Percentiles rank a stretch among this genome's conserved stretches.
These are phyloP conservation scores for Trypanosomatidae sp. DNA, from an alignment of 208 protist species.

Conservation along the genomic window DNA sequence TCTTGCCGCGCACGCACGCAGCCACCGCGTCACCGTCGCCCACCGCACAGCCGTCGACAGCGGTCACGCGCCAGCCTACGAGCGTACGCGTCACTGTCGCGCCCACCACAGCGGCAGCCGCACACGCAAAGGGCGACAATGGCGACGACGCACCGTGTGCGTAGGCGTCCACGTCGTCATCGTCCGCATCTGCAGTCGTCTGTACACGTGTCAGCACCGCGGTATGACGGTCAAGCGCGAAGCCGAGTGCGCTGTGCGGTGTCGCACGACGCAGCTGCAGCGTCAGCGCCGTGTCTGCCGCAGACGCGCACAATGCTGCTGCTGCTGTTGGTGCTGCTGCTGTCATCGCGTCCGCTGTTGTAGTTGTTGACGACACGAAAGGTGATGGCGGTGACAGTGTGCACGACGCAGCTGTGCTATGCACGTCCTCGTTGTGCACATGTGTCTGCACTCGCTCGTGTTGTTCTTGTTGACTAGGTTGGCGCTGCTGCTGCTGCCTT, in stretches of 20 bases:
- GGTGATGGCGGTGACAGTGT: background rate
- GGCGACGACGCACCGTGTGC: background rate
- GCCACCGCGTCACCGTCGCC: conserved; percentile 48
- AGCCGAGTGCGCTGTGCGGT: conserved; percentile 12
- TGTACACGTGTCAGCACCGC: conserved; percentile 2
- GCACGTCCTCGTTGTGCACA: background rate
- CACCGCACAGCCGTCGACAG: conserved; percentile 7
- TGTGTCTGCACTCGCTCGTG: background rate
- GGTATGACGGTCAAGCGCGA: conserved; percentile 17
- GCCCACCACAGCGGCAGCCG: background rate
- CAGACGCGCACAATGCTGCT: background rate
- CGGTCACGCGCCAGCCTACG: background rate
- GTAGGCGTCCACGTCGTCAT: background rate
- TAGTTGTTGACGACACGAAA: background rate
- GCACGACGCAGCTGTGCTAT: background rate
- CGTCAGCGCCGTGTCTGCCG: background rate
- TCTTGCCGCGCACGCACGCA: conserved; percentile 25
- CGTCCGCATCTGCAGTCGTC: background rate
- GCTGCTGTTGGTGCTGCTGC: conserved; percentile 3
- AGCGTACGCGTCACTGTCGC: background rate
- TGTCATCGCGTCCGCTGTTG: background rate
- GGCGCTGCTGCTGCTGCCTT: no score
- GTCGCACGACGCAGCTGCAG: conserved; percentile 10
- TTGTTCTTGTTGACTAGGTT: conserved; percentile 26
- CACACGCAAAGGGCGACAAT: background rate